These are phyloP conservation scores for Leptosphaerulina australis DNA, from an alignment of 2,329 filamentous ascomycete genomes.

Conservation along the genomic window DNA sequence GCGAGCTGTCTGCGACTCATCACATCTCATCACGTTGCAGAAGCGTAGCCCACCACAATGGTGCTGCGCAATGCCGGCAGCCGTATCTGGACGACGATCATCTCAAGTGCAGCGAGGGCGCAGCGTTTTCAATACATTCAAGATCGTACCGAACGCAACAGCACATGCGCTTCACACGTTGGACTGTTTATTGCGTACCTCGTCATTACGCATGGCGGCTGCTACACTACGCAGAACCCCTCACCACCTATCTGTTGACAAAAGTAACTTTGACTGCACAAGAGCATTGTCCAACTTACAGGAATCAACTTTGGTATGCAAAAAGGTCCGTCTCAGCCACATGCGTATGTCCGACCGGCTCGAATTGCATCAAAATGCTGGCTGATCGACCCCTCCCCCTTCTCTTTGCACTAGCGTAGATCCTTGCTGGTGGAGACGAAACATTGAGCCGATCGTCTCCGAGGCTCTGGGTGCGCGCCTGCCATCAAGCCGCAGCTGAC, in stretches of 20 bases:
- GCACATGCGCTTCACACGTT: neutral
- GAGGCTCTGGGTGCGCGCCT: slow-evolving; percentile 5
- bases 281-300: neutral
- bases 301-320: neutral
- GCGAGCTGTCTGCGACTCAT: slow-evolving; percentile 14
- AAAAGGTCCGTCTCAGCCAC: slow-evolving; percentile 4
- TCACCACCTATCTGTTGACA: neutral
- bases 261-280: slow-evolving; percentile 2
- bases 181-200: neutral
- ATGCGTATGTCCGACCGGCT: slow-evolving; percentile 6
- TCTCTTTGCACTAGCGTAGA: slow-evolving; percentile 10
- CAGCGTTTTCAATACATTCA: neutral
- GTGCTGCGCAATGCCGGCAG: slow-evolving; percentile 6
- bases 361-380: slow-evolving; percentile 1
- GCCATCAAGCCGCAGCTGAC: slow-evolving; percentile 12
- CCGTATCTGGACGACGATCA: slow-evolving; percentile 8
- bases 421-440: slow-evolving; percentile 14
- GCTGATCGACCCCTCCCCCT: slow-evolving; percentile 2
- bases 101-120: neutral
- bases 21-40: slow-evolving; percentile 20
- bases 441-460: slow-evolving; percentile 17
- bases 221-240: neutral
- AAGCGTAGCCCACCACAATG: slow-evolving; percentile 6
- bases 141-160: neutral
- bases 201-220: neutral